Evolutionary conservation across 73 alveolate genomes (phyloP).

Genomic region (Symbiodinium pilosum): DNA sequence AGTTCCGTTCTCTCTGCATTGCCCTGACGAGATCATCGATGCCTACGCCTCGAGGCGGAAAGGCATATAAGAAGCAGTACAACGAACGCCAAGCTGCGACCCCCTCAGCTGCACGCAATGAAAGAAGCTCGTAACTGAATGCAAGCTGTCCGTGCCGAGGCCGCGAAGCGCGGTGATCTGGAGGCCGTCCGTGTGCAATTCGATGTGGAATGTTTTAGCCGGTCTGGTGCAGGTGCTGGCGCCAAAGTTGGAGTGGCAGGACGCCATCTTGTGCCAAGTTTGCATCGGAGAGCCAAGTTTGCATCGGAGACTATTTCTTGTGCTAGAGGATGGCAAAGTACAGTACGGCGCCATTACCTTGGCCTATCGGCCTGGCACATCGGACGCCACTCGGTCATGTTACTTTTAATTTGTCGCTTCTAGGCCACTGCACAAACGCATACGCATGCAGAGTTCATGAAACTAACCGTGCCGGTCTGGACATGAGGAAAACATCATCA

Average conservation of each 20-base stretch:
- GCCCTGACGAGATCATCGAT: neutral
- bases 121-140: neutral
- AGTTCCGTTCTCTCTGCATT: neutral
- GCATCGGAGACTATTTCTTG: neutral
- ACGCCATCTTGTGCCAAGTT: neutral
- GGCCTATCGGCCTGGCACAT: neutral
- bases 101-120: neutral
- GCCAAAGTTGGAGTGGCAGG: neutral
- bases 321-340: neutral
- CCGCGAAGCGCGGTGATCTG: neutral
- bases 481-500: neutral
- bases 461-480: neutral
- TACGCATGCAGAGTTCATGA: neutral
- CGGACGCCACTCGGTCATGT: neutral
- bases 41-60: neutral
- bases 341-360: neutral
- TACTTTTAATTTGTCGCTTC: neutral
- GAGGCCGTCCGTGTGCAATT: neutral
- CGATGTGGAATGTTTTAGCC: neutral
- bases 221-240: neutral
- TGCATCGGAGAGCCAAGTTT: neutral
- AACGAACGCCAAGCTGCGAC: neutral
- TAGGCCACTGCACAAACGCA: neutral
- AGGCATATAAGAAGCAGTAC: neutral
- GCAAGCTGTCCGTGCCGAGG: neutral